Base-by-base conservation (phyloP, 768 basidiomycete genomes). In the Butyriboletus loyo region DNA sequence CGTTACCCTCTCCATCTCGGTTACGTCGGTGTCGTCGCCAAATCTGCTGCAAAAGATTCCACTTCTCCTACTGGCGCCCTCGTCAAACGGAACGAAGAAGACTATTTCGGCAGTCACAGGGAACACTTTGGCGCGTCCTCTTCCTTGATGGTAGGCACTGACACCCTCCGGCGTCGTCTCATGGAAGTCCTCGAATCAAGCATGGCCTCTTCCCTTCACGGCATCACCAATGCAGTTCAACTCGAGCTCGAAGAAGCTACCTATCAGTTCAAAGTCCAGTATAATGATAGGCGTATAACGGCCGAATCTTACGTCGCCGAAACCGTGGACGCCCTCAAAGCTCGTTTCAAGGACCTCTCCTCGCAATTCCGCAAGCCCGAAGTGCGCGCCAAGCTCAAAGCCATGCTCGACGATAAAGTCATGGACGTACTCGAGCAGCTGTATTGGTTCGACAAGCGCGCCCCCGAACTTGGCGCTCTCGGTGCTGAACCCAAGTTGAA, bases 241-340 rank as follows among this genome's bases (percentile, higher is more conserved):
- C 83, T 98, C 35, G 97, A 99, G 68, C 78, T 99, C 9, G 97
- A 99, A 70, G 97, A 98, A 64, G 86, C 97, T 3, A 87, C 86
- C 13, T 99, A 99, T 69, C 97, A 98, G 70, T 99, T 99, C 83
- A 99, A 99, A 73, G 97, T 99, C 2, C 89, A 95, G 68, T 92
- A 92, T 74, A 99, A 99, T 66, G 97, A 99, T 72, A 85, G 92
- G 22, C 82, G 92, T 22, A 90, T 98, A 54, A 88, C 90, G 1
- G 86, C 97, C 11, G 97, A 99, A 69, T 94, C 92, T 2, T 99
- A 99, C 67, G 92, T 99, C 43, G 95, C 97, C 7, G 97, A 98
- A 73, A 94, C 95, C 2, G 87, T 98, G 72, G 97, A 99, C 65
- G 77, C 81, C 7, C 83, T 99, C 56, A 99, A 99, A 73, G 79